A percentile compares a stretch with the other conserved stretches of the same genome.
Conservation (phyloP, 305 asterid species). For the Andrographis paniculata region DNA sequence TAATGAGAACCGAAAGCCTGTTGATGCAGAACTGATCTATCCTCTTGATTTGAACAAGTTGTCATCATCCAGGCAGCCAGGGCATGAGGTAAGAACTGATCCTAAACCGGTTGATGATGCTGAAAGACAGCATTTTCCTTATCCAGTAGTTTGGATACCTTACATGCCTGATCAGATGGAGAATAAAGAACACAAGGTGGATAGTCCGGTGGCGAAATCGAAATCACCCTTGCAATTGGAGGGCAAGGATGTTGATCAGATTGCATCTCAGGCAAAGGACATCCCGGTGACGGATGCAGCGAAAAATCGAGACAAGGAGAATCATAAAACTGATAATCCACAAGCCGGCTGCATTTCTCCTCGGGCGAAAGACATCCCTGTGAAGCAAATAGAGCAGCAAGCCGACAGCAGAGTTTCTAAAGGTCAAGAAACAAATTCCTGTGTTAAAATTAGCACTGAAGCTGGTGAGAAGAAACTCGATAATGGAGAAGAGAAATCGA, state of each 20-base stretch:
- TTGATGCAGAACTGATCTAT: constrained; percentile 8
- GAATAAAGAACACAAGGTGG: constrained; percentile 13
- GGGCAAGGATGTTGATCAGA: constrained; percentile 2
- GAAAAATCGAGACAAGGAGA: constrained; percentile 1
- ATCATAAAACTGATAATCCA: background rate
- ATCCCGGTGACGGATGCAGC: background rate
- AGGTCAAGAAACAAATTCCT: constrained; percentile 18
- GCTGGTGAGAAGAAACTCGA: constrained; percentile 20
- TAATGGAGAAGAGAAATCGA: constrained; percentile 14
- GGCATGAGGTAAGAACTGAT: constrained; percentile 15
- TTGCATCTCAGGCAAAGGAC: background rate
- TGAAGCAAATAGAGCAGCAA: constrained; percentile 32
- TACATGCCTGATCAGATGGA: constrained; percentile 28
- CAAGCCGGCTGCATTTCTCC: constrained; percentile 6
- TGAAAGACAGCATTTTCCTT: constrained; percentile 28
- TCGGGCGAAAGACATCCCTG: constrained; percentile 32
- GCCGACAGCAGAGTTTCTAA: constrained; percentile 12
- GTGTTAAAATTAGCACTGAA: constrained; percentile 11
- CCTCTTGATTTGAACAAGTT: constrained; percentile 19
- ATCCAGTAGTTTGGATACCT: constrained; percentile 68
- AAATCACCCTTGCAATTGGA: constrained; percentile 6
- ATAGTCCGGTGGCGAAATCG: constrained; percentile 7
- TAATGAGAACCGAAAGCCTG: constrained; percentile 8
- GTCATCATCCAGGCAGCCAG: constrained; percentile 22
- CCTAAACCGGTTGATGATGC: constrained; percentile 19